Evolutionary conservation across 345 rosid genomes (phyloP).

Genomic region (Populus euphratica): DNA sequence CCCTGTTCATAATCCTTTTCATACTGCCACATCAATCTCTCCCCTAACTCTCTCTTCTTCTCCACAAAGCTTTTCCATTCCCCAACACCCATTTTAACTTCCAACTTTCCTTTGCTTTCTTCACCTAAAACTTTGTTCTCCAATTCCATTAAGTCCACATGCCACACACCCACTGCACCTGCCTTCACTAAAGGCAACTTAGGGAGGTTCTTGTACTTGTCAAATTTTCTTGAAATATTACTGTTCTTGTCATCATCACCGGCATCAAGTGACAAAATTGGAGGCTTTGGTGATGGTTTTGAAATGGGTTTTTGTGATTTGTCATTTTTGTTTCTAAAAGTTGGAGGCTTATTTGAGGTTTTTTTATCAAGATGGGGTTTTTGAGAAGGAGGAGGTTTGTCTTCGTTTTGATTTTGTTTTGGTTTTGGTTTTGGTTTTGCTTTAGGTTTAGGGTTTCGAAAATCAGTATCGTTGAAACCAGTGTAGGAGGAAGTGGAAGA

Average conservation of each 20-base stretch:
- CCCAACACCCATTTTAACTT: conserved; percentile 38
- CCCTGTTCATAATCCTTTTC: conserved; percentile 55
- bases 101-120: conserved; percentile 25
- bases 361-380: neutral
- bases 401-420: neutral
- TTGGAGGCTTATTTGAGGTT: neutral
- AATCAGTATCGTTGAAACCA: conserved; percentile 72
- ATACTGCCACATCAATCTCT: conserved; percentile 79
- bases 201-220: conserved; percentile 55
- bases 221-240: conserved; percentile 24
- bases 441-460: conserved; percentile 38
- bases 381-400: neutral
- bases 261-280: conserved; percentile 51
- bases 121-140: conserved; percentile 63
- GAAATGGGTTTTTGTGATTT: conserved; percentile 10
- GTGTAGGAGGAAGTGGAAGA: conserved; percentile 43
- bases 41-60: conserved; percentile 71
- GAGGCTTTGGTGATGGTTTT: conserved; percentile 51
- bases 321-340: neutral
- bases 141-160: conserved; percentile 64
- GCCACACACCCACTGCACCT: conserved; percentile 62
- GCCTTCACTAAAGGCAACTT: conserved; percentile 76
- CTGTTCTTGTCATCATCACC: conserved; percentile 1
- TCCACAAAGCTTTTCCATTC: conserved; percentile 55
- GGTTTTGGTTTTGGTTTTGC: conserved; percentile 32